Base-by-base conservation (phyloP, 202 grass and related monocot species). In the Brachypodium distachyon region DNA sequence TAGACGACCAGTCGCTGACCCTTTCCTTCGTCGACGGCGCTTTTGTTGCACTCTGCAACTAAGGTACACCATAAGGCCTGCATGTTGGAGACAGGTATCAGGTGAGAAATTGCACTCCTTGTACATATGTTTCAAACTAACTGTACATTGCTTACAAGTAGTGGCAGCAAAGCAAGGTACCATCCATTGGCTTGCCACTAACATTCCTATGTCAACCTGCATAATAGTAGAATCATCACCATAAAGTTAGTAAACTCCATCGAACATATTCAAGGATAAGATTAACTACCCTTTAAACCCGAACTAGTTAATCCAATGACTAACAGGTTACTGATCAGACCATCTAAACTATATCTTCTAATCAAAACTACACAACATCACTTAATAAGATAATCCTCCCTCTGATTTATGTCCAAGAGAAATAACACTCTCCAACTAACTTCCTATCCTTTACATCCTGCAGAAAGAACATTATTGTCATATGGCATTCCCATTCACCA, bases 121-220 rank as follows among this genome's bases (percentile, higher is more conserved):
- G 53, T 12, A 43, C 60, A 13, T 40, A 58, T 31, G 61, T 21
- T 74, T 22, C 2, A 18, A 82, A 51, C 19, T 7, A 22, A 34
- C 26, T 70, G n/a, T 31, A 49, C 29, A 67, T 57, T 77, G 77
- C 95, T 97, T 92, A 98, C 95, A 90, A 39, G 87, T 52, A 29
- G 81, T 79, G 60, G 70, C 91, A 74, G 83, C 83, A 70, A 90
- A 85, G 61, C 84, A 82, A 85, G 95, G 91, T 86, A 98, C 59
- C 74, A 97, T 83, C 94, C 94, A 97, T 79, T 97, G 88, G 85
- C 86, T 84, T 78, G 87, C 89, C 67, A 89, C 71, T 70, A 91
- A 73, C 86, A 89, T 89, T 19, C 85, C 83, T 67, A 87, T 64
- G 74, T 97, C 94, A 84, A 90, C 89, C 95, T 98, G 82, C 57